Percentiles rank a stretch among this genome's conserved stretches.
These are phyloP conservation scores for Kuraishia hungarica DNA, from an alignment of 805 yeast species.

Conservation along the genomic window DNA sequence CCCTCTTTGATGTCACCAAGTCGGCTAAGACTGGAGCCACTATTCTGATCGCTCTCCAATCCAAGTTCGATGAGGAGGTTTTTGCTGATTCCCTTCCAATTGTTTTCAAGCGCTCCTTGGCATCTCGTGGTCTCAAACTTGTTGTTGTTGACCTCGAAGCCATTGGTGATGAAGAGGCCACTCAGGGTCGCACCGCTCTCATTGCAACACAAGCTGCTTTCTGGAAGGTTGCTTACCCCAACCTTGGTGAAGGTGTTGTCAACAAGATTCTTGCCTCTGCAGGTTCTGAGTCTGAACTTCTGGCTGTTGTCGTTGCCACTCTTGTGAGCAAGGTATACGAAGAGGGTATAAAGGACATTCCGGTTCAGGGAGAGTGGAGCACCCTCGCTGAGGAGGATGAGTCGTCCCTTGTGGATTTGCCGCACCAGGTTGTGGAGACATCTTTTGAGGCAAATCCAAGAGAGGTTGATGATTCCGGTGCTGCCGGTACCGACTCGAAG, in stretches of 20 bases:
- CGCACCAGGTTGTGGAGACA: conserved; percentile 51
- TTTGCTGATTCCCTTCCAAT: conserved; percentile 46
- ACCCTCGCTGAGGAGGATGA: conserved; percentile 6
- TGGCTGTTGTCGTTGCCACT: conserved; percentile 63
- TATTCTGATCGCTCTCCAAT: conserved; percentile 35
- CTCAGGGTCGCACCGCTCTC: conserved; percentile 65
- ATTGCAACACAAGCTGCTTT: conserved; percentile 75
- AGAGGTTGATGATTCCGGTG: conserved; percentile 33
- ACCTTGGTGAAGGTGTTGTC: conserved; percentile 50
- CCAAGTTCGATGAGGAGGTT: conserved; percentile 31
- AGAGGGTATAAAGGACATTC: conserved; percentile 30
- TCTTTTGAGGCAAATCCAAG: conserved; percentile 61
- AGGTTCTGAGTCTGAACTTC: conserved; percentile 73
- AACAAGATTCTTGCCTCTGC: conserved; percentile 74
- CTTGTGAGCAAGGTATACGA: conserved; percentile 51
- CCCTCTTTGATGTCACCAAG: conserved; percentile 52
- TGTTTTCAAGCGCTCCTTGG: conserved; percentile 42
- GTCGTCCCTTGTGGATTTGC: conserved; percentile 18
- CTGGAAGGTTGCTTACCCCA: conserved; percentile 66
- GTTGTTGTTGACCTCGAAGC: conserved; percentile 52
- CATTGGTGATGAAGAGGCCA: conserved; percentile 59
- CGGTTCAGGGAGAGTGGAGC: conserved; percentile 23
- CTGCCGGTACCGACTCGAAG: conserved; percentile 24
- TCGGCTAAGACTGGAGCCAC: conserved; percentile 49
- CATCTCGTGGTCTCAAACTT: conserved; percentile 43